A percentile compares a stretch with the other conserved stretches of the same genome.
phyloP scores from a whole-genome alignment of 1,139 yeast species.

The Kodamaea plutei region DNA sequence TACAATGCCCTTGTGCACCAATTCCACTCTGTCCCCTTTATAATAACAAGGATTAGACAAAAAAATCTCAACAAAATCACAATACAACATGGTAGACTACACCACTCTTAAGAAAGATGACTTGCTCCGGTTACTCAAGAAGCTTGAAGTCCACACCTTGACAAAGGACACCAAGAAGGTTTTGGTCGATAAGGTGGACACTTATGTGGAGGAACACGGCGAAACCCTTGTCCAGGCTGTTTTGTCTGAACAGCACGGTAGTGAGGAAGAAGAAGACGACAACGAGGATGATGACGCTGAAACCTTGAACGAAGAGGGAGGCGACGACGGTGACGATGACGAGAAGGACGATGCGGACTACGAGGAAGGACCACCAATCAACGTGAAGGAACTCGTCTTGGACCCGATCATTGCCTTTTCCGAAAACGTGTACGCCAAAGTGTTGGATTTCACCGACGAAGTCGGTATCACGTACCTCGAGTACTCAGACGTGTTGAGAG shows the following conservation, averaged over 20 bases:
- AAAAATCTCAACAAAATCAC: not conserved
- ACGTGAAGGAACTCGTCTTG: constrained; percentile 34
- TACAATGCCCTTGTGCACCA: not conserved
- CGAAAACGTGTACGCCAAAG: constrained; percentile 26
- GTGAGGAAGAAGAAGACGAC: constrained; percentile 22
- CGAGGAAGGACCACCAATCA: constrained; percentile 39
- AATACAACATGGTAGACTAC: constrained; percentile 23
- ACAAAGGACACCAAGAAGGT: constrained; percentile 42
- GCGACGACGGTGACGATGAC: constrained; percentile 19
- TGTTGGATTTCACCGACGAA: constrained; percentile 35
- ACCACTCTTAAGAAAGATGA: constrained; percentile 37
- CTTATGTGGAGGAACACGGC: constrained; percentile 32
- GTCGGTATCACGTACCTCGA: constrained; percentile 40
- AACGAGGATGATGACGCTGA: constrained; percentile 16
- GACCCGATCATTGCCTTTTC: constrained; percentile 36
- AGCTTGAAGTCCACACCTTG: constrained; percentile 31
- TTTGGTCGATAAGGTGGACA: constrained; percentile 40
- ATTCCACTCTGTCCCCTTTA: too few species aligned
- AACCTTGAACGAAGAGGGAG: constrained; percentile 18
- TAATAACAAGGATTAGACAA: too few species aligned
- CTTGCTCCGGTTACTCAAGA: constrained; percentile 31
- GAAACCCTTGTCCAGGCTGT: constrained; percentile 20
- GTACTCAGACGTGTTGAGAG: constrained; percentile 45
- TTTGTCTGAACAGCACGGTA: constrained; percentile 9
- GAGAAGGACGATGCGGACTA: constrained; percentile 21